A percentile compares a stretch with the other conserved stretches of the same genome.
Evolutionary conservation across 2,329 filamentous ascomycete genomes (phyloP).

Genomic region (Helotiales sp.): DNA sequence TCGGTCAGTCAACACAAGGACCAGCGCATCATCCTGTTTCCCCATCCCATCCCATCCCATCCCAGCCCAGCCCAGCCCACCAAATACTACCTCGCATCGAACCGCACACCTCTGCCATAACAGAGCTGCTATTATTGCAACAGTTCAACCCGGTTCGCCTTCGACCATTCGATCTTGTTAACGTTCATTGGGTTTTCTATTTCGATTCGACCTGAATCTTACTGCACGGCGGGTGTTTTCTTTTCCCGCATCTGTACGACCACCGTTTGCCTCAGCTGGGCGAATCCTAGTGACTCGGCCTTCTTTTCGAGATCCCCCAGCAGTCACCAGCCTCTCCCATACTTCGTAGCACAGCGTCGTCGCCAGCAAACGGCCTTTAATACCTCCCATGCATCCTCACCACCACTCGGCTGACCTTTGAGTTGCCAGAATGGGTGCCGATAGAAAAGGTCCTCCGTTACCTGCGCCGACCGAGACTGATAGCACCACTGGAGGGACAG

Average conservation of each 20-base stretch:
- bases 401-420: conserved; percentile 26
- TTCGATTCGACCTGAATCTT: conserved; percentile 1
- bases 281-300: conserved; percentile 10
- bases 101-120: background rate
- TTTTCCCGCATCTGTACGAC: conserved; percentile 17
- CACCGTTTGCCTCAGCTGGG: conserved; percentile 1
- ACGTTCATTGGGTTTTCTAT: conserved; percentile 8
- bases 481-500: conserved; percentile 61
- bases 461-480: conserved; percentile 79
- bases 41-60: background rate
- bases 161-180: background rate
- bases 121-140: conserved; percentile 10
- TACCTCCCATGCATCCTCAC: conserved; percentile 36
- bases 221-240: background rate
- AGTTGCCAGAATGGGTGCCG: conserved; percentile 43
- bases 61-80: conserved; percentile 5
- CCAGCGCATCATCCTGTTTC: conserved; percentile 1
- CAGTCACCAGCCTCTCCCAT: conserved; percentile 17
- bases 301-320: conserved; percentile 9
- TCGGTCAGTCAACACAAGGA: conserved; percentile 11
- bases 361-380: conserved; percentile 21
- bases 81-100: background rate
- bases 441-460: conserved; percentile 64
- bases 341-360: conserved; percentile 12
- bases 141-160: background rate